Base-by-base conservation (phyloP, 495 filamentous ascomycete genomes). In the Aspergillus leporis region DNA sequence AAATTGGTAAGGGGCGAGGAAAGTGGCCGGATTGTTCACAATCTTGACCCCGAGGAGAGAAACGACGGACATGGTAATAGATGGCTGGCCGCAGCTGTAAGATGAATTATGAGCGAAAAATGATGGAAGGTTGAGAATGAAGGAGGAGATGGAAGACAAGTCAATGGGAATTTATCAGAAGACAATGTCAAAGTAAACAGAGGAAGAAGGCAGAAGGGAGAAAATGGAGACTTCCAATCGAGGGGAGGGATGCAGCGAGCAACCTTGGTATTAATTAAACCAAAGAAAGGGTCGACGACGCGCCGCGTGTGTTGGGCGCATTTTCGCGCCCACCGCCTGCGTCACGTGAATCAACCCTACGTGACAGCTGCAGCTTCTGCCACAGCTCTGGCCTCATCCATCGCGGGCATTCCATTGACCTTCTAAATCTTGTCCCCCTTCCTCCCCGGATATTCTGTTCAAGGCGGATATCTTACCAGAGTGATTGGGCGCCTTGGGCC, bases 11-110 rank as follows among this genome's bases (percentile, higher is more conserved):
- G 90, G 83, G 62, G 89, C 88, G 52, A 83, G 86, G 78, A 98
- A 97, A 52, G 87, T 81, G 61, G 94, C 93, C 60, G 94, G 94
- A 77, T 98, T 98, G 83, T 98, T 98, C 68, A 91, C 80, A 55
- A 97, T 90, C 71, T 93, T 90, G 58, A 98, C 94, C 71, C 92
- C 92, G 40, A 98, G 85, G 30, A 98, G 87, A 57, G 93, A 94
- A 60, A 98, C 92, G 70, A 97, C 91, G 66, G 94, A 96, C 94
- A 98, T 98, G 58, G 73, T 89, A 69, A 66, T 64, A 58, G 40
- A 45, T 56, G 61, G 51, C 53, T 58, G 32, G 41, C 21, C 14
- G 38, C 48, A 32, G 41, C 53, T 53, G 48, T 56, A 13, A 41
- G 47, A 43, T 22, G 13, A 30, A 30, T 48, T 31, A 18, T 23